These are phyloP conservation scores for Solanum infundibuliforme DNA, from an alignment of 257 asterid genomes.

Conservation along the genomic window DNA sequence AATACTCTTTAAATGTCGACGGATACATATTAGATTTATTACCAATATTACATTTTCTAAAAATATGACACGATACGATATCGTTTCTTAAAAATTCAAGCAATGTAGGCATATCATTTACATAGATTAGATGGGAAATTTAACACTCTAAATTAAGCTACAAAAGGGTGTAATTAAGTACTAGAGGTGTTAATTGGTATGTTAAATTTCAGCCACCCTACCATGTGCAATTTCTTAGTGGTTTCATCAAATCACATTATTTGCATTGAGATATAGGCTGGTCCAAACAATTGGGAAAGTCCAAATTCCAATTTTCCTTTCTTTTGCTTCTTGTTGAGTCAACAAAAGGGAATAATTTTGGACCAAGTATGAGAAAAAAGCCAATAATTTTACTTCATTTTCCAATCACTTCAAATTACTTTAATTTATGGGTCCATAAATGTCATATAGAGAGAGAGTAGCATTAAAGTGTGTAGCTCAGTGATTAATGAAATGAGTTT, in stretches of 20 bases:
- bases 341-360: not conserved
- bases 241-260: not conserved
- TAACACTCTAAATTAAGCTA: not conserved
- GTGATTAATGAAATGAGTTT: not conserved
- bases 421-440: not conserved
- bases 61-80: fast-evolving
- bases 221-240: not conserved
- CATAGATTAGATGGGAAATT: not conserved
- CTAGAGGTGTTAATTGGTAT: not conserved
- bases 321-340: not conserved
- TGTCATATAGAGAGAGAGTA: not conserved
- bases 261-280: not conserved
- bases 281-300: not conserved
- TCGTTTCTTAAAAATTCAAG: not conserved
- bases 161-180: not conserved
- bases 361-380: not conserved
- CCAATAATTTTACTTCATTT: not conserved
- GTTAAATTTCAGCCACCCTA: not conserved
- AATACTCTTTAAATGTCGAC: not conserved
- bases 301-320: not conserved
- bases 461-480: not conserved
- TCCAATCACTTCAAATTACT: not conserved
- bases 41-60: fast-evolving
- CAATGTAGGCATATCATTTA: not conserved
- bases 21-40: not conserved